These are phyloP conservation scores for Punica granatum DNA, from an alignment of 345 rosid species.

Conservation along the genomic window DNA sequence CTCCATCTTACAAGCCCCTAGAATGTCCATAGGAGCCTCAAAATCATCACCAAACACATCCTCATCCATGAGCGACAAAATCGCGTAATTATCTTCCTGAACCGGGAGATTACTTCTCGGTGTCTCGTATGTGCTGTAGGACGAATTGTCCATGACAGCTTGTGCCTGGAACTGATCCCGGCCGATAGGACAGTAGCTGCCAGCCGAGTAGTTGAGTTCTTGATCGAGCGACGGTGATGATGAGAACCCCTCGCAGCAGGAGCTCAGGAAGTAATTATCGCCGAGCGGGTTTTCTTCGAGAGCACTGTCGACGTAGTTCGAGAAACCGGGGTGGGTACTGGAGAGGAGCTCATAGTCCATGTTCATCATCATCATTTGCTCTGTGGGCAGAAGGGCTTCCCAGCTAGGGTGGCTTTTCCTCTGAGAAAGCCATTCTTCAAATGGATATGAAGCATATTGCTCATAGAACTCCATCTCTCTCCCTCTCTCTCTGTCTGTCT, in stretches of 20 bases:
- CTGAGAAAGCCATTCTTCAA: constrained; percentile 21
- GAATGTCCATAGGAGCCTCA: neutral
- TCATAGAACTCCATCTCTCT: constrained; percentile 23
- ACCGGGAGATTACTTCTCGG: neutral
- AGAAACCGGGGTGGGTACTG: neutral
- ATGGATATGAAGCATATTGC: constrained; percentile 17
- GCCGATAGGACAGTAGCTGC: neutral
- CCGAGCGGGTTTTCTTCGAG: neutral
- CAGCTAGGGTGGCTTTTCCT: constrained; percentile 10
- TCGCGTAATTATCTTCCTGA: neutral
- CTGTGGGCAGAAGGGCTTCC: constrained; percentile 15
- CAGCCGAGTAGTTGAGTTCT: neutral
- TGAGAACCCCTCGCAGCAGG: neutral
- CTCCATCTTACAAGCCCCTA: constrained; percentile 5
- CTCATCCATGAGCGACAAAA: constrained; percentile 15
- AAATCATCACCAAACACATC: constrained; percentile 17
- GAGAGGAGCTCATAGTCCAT: constrained; percentile 14
- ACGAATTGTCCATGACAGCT: constrained; percentile 3
- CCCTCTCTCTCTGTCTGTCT: neutral
- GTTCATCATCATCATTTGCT: constrained; percentile 1
- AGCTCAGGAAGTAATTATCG: constrained; percentile 1
- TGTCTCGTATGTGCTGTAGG: constrained; percentile 12
- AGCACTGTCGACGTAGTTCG: neutral
- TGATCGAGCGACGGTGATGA: constrained; percentile 1
- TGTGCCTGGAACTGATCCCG: neutral